Evolutionary conservation across 2,329 filamentous ascomycete genomes (phyloP).

Genomic region (Diplodia corticola): DNA sequence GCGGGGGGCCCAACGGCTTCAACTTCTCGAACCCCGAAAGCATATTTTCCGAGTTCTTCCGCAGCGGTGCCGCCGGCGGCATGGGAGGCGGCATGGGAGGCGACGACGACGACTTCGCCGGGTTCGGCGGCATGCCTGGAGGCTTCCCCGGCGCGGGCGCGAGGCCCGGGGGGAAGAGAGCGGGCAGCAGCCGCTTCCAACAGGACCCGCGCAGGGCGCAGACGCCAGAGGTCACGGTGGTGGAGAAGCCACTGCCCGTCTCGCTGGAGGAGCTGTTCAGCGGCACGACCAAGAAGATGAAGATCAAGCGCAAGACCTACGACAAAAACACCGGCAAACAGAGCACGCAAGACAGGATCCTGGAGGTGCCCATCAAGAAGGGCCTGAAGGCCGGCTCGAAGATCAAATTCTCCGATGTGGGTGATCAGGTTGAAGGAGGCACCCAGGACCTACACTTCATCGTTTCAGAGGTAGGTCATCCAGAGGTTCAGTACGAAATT

Average conservation of each 20-base stretch:
- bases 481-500: no score
- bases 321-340: conserved; percentile 79
- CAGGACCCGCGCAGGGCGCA: conserved; percentile 45
- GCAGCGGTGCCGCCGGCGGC: conserved; percentile 53
- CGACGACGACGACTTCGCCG: conserved; percentile 51
- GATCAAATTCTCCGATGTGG: conserved; percentile 97
- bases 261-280: conserved; percentile 85
- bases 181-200: conserved; percentile 36
- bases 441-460: conserved; percentile 96
- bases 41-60: conserved; percentile 83
- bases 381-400: conserved; percentile 96
- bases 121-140: conserved; percentile 38
- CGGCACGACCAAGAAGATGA: conserved; percentile 93
- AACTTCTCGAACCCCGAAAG: conserved; percentile 79
- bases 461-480: conserved; percentile 75
- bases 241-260: conserved; percentile 79
- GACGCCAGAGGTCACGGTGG: conserved; percentile 84
- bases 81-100: conserved; percentile 40
- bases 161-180: conserved; percentile 37
- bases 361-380: conserved; percentile 94
- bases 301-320: conserved; percentile 94
- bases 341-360: conserved; percentile 80
- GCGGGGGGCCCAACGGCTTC: conserved; percentile 59
- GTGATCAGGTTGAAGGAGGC: conserved; percentile 94
- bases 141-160: conserved; percentile 38